Conservation (phyloP, 352 stramenopile species). For the Salisapilia sapeloensis region DNA sequence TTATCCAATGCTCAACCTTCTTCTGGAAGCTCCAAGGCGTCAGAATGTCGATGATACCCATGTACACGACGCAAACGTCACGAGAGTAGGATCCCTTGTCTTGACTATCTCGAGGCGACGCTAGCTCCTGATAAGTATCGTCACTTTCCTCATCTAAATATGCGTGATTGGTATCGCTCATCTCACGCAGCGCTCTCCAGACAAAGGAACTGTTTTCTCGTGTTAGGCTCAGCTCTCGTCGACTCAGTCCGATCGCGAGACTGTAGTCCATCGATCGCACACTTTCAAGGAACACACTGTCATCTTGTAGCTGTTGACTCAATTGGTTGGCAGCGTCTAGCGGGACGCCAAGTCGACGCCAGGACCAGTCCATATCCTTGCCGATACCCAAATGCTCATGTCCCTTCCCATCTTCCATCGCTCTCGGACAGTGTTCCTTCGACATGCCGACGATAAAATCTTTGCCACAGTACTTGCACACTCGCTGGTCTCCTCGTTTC, state of each 20-base stretch:
- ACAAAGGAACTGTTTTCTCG: too few species aligned
- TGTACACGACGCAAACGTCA: slow-evolving; percentile 82
- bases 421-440: slow-evolving; percentile 51
- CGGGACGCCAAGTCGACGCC: slow-evolving; percentile 48
- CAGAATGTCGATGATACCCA: slow-evolving; percentile 96
- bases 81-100: too few species aligned
- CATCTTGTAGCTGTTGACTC: slow-evolving; percentile 71
- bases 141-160: too few species aligned
- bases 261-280: slow-evolving; percentile 98
- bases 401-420: slow-evolving; percentile 34
- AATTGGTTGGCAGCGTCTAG: slow-evolving; percentile 54
- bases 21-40: slow-evolving; percentile 91
- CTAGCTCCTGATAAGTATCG: too few species aligned
- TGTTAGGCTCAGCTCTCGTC: too few species aligned
- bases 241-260: slow-evolving; percentile 86
- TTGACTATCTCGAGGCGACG: too few species aligned
- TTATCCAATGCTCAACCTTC: slow-evolving; percentile 78
- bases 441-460: slow-evolving; percentile 80
- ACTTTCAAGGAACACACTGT: slow-evolving; percentile 85
- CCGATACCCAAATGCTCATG: slow-evolving; percentile 67
- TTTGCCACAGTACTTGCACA: slow-evolving; percentile 78
- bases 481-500: slow-evolving; percentile 41
- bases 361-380: slow-evolving; percentile 81
- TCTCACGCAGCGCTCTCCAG: too few species aligned
- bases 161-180: too few species aligned